These are phyloP conservation scores for Colletotrichum sp. DNA, from an alignment of 2,329 filamentous ascomycete genomes.

Conservation along the genomic window DNA sequence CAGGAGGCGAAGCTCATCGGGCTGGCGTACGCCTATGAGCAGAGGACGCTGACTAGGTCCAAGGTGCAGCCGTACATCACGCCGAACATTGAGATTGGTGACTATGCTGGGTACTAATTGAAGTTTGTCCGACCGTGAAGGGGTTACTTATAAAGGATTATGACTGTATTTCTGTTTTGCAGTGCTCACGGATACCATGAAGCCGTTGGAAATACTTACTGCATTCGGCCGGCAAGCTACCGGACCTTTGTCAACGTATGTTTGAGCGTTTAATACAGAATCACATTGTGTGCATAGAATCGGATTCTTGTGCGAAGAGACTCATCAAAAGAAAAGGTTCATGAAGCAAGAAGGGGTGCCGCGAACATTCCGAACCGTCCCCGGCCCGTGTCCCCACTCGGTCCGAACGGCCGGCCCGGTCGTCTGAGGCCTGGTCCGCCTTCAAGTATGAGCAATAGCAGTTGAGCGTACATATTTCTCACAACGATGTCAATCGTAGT, in stretches of 20 bases:
- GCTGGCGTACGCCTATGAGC: conserved; percentile 73
- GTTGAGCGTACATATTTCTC: background rate
- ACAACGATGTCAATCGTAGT: fast-evolving
- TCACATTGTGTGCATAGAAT: fast-evolving
- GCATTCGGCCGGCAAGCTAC: background rate
- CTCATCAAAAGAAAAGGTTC: background rate
- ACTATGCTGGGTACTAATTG: conserved; percentile 21
- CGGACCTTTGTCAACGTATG: background rate
- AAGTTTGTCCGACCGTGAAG: background rate
- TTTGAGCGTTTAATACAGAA: background rate
- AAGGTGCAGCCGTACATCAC: conserved; percentile 30
- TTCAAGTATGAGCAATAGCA: background rate
- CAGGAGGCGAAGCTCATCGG: conserved; percentile 65
- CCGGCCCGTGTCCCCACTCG: background rate
- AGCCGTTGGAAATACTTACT: background rate
- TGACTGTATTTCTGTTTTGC: background rate
- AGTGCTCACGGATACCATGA: background rate
- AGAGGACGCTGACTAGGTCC: conserved; percentile 46
- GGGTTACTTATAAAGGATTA: background rate
- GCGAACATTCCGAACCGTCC: background rate
- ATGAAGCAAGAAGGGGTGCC: background rate
- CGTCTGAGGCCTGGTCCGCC: background rate
- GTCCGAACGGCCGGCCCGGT: background rate
- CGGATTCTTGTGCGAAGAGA: background rate
- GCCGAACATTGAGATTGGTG: conserved; percentile 35